Conservation (phyloP, 768 basidiomycete genomes). For the Lactarius trivialis region DNA sequence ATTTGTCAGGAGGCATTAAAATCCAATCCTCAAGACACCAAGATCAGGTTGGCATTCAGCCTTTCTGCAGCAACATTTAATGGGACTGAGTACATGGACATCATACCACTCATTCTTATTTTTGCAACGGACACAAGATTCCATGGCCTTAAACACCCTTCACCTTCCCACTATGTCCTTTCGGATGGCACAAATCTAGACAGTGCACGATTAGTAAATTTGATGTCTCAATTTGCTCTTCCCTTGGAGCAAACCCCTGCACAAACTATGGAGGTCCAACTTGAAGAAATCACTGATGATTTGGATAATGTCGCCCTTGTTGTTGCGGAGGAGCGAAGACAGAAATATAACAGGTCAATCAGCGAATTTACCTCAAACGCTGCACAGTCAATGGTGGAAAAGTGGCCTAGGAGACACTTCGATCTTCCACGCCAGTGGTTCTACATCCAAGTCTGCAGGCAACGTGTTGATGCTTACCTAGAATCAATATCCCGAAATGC, state of each 20-base stretch:
- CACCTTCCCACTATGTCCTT: slow-evolving; percentile 24
- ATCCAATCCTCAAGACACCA: not conserved
- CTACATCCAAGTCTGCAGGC: not conserved
- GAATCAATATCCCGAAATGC: not conserved
- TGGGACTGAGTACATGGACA: not conserved
- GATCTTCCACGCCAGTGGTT: not conserved
- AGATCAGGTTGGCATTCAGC: not conserved
- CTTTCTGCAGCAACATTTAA: slow-evolving; percentile 1
- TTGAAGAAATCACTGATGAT: not conserved
- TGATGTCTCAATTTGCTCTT: not conserved
- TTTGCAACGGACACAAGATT: not conserved
- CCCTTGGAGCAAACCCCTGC: not conserved
- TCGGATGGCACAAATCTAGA: not conserved
- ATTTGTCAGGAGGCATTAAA: not conserved
- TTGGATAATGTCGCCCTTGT: too few relatives aligned
- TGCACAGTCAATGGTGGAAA: slow-evolving; percentile 22
- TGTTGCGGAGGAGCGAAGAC: too few relatives aligned
- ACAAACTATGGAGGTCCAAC: not conserved
- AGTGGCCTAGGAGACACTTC: not conserved
- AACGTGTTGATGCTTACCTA: not conserved
- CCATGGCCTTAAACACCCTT: not conserved
- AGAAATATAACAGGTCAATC: not conserved
- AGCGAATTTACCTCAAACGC: not conserved
- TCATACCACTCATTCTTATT: not conserved
- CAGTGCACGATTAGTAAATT: not conserved